Conservation (phyloP, 768 basidiomycete species). For the Psilocybe subaeruginosa region DNA sequence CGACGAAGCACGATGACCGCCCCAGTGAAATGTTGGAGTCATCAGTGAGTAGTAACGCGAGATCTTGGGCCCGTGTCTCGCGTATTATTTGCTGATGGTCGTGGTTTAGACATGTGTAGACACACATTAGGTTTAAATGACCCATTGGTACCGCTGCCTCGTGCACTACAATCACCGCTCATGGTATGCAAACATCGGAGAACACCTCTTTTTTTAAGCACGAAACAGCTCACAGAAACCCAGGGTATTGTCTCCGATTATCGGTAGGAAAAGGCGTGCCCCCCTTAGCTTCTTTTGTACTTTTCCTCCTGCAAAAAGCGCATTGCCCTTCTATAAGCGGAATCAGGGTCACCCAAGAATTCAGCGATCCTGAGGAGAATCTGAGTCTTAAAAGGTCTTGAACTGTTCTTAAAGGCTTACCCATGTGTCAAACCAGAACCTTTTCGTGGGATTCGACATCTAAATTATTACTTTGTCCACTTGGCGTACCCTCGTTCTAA, state of each 20-base stretch:
- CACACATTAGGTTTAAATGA: conserved; percentile 13
- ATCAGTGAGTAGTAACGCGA: conserved; percentile 1
- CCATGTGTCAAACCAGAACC: conserved; percentile 16
- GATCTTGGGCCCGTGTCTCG: conserved; percentile 4
- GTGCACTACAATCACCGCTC: conserved; percentile 14
- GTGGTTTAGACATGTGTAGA: not conserved
- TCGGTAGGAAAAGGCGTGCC: conserved; percentile 14
- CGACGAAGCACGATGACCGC: not conserved
- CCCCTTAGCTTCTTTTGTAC: conserved; percentile 18
- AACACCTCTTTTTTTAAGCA: conserved; percentile 13
- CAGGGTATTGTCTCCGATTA: conserved; percentile 16
- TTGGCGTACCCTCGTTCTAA: conserved; percentile 7
- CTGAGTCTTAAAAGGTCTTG: conserved; percentile 14
- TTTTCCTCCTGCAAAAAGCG: conserved; percentile 17
- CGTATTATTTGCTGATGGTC: conserved; percentile 1
- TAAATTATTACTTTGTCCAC: conserved; percentile 11
- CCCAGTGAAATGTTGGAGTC: not conserved
- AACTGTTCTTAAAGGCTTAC: conserved; percentile 17
- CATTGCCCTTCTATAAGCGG: conserved; percentile 21
- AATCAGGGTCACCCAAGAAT: conserved; percentile 18
- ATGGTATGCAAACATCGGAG: conserved; percentile 12
- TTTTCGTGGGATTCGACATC: conserved; percentile 22
- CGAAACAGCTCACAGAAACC: conserved; percentile 8
- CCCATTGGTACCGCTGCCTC: conserved; percentile 16
- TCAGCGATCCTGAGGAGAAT: conserved; percentile 28